These are phyloP conservation scores for Dendrostoma leiphaemia DNA, from an alignment of 2,329 filamentous ascomycete species.

Conservation along the genomic window DNA sequence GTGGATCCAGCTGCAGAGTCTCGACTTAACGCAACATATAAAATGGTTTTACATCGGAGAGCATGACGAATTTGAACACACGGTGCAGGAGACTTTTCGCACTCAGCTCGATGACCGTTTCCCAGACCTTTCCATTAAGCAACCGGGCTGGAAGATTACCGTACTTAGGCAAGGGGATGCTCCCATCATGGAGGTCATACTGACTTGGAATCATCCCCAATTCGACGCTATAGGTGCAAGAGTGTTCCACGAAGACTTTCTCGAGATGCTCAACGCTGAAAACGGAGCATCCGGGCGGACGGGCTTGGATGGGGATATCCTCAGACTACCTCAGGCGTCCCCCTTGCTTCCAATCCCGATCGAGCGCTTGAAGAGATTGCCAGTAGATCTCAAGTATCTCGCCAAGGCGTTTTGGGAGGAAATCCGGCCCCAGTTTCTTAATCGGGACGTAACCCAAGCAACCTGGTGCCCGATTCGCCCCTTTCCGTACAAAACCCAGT, in stretches of 20 bases:
- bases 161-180: slow-evolving; percentile 15
- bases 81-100: slow-evolving; percentile 3
- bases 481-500: slow-evolving; percentile 12
- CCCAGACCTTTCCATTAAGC: slow-evolving; percentile 15
- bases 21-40: slow-evolving; percentile 19
- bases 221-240: slow-evolving; percentile 14
- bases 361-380: slow-evolving; percentile 16
- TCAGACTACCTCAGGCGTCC: slow-evolving; percentile 23
- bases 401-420: slow-evolving; percentile 14
- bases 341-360: slow-evolving; percentile 27
- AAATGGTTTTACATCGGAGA: slow-evolving; percentile 14
- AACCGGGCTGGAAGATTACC: slow-evolving; percentile 19
- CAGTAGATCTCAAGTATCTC: slow-evolving; percentile 2
- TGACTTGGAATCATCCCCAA: slow-evolving; percentile 18
- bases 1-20: slow-evolving; percentile 20
- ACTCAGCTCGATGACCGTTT: slow-evolving; percentile 18
- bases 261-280: slow-evolving; percentile 27
- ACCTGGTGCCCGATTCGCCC: slow-evolving; percentile 19
- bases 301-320: slow-evolving; percentile 23
- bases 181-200: slow-evolving; percentile 18
- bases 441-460: slow-evolving; percentile 19
- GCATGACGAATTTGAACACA: slow-evolving; percentile 13
- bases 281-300: slow-evolving; percentile 19
- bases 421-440: slow-evolving; percentile 17
- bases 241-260: slow-evolving; percentile 23